Percentiles rank a stretch among this genome's conserved stretches.
Conservation (phyloP, 208 protist genomes). For the Trypanosomatidae sp. region DNA sequence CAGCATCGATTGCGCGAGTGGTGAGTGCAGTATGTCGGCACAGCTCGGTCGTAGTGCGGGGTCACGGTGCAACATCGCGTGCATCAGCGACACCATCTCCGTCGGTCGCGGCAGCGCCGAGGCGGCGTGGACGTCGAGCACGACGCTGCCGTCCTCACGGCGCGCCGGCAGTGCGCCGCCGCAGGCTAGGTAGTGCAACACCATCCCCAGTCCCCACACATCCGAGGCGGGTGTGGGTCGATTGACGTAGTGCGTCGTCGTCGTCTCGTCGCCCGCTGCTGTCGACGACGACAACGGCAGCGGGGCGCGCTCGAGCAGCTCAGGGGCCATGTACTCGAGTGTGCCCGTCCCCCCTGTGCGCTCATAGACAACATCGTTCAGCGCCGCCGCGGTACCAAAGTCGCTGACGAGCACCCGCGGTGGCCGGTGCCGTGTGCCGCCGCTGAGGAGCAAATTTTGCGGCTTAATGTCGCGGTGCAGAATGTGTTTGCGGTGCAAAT, state of each 20-base stretch:
- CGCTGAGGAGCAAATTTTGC: constrained; percentile 77
- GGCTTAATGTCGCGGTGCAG: constrained; percentile 85
- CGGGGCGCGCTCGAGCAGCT: constrained; percentile 55
- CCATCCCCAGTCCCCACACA: constrained; percentile 84
- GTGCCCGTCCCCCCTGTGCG: constrained; percentile 78
- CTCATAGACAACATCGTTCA: constrained; percentile 38
- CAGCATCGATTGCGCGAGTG: constrained; percentile 58
- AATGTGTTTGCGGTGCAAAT: constrained; percentile 75
- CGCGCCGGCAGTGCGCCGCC: constrained; percentile 31
- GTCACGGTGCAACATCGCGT: constrained; percentile 62
- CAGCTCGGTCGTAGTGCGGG: constrained; percentile 54
- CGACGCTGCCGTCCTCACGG: constrained; percentile 23
- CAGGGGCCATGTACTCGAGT: constrained; percentile 84
- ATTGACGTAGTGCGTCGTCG: constrained; percentile 31
- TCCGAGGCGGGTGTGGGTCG: constrained; percentile 59
- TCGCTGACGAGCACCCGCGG: constrained; percentile 80
- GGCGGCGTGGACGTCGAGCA: constrained; percentile 16
- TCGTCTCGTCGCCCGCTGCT: background rate
- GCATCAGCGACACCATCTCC: constrained; percentile 71
- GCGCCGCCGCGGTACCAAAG: constrained; percentile 72
- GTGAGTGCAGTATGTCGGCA: constrained; percentile 57
- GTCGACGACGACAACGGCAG: background rate
- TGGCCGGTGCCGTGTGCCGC: constrained; percentile 13
- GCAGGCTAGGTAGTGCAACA: constrained; percentile 75
- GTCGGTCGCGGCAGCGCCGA: constrained; percentile 33